Evolutionary conservation across 257 asterid genomes (phyloP).

Genomic region (Jaltomata sinuosa): DNA sequence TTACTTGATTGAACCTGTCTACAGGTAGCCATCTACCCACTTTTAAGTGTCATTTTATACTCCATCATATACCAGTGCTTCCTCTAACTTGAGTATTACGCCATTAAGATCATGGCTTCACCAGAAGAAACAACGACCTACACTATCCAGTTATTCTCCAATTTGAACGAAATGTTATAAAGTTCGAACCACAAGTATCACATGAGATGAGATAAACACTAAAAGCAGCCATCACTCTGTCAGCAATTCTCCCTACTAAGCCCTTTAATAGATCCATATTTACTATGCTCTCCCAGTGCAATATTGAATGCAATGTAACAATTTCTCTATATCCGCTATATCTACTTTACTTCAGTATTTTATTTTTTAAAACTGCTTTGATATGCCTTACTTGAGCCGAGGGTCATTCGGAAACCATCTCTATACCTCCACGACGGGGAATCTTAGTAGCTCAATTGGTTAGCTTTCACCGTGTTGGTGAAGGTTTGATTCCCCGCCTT

Average conservation of each 20-base stretch:
- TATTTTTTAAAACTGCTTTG: background rate
- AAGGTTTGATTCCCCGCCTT: no score
- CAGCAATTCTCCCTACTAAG: background rate
- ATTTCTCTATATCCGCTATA: background rate
- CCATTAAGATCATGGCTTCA: background rate
- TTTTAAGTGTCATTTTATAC: background rate
- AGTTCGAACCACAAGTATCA: background rate
- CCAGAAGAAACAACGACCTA: background rate
- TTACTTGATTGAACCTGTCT: background rate
- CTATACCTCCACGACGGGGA: no score
- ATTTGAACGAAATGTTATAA: background rate
- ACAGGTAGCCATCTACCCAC: background rate
- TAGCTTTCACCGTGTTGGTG: no score
- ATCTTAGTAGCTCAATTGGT: no score
- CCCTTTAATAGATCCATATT: background rate
- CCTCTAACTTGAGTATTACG: background rate
- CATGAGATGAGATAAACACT: background rate
- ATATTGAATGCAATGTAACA: background rate
- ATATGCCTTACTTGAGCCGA: no score
- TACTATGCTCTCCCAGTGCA: background rate
- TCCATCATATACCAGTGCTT: background rate
- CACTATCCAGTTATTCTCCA: background rate
- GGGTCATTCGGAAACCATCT: no score
- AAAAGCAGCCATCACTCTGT: background rate
- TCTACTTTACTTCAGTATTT: background rate